Conservation (phyloP, 179 eudicot species). For the Silene coronaria region DNA sequence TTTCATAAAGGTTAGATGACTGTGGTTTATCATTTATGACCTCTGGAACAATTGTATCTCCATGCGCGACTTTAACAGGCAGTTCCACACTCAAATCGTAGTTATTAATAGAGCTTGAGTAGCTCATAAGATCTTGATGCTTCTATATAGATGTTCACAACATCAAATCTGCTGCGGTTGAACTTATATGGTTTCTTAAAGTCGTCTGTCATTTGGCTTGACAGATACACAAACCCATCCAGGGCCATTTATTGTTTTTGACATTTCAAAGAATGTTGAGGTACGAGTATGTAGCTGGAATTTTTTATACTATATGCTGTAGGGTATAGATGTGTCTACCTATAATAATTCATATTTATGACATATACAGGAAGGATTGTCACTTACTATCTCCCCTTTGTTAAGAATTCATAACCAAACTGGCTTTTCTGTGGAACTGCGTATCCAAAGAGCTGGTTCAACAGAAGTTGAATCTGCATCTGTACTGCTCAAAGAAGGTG, state of each 20-base stretch:
- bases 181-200: conserved; percentile 7
- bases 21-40: neutral
- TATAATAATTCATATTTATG: conserved; percentile 5
- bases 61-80: neutral
- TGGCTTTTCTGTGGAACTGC: conserved; percentile 63
- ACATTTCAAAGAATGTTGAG: conserved; percentile 65
- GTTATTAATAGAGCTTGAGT: neutral
- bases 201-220: conserved; percentile 9
- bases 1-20: neutral
- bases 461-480: conserved; percentile 58
- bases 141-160: neutral
- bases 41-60: neutral
- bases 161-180: neutral
- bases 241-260: conserved; percentile 80
- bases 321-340: neutral
- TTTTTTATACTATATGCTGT: neutral
- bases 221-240: conserved; percentile 73
- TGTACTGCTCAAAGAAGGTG: conserved; percentile 61
- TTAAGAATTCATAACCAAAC: conserved; percentile 80
- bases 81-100: conserved; percentile 2
- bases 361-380: conserved; percentile 69
- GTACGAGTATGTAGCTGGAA: conserved; percentile 30
- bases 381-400: conserved; percentile 66
- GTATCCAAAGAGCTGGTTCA: conserved; percentile 73
- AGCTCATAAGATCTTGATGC: neutral